Base-by-base conservation (phyloP, 2,329 filamentous ascomycete genomes). In the Laburnicola sp. region DNA sequence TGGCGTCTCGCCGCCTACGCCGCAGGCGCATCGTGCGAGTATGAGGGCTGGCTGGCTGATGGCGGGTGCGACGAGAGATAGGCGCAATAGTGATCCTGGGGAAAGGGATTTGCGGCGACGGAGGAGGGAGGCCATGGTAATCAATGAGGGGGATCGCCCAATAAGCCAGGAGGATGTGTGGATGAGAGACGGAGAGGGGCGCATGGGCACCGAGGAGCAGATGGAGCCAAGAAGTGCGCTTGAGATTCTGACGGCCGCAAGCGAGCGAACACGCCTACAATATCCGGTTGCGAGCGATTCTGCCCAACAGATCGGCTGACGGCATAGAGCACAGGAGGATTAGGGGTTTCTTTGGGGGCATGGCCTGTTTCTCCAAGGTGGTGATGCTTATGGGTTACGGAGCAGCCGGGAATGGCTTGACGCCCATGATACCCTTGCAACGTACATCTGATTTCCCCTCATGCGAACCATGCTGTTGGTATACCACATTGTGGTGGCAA, bases 61-160 rank as follows among this genome's bases (percentile, higher is more conserved):
- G 44, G 45, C 22, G 39, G 38, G 31, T 31, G 23, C 36, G 21
- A 83, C 50, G 81, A 84, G 67, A 84, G 36, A 42, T 48, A 46
- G 21, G 9, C 22, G 36, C 25, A 49, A 16, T 8, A 21, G 45
- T 26, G 51, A 78, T 52, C 77, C 74, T 5, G 85, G 85, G 66
- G 89, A 93, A 69, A 86, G 89, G 63, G 82, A 87, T 46, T 78
- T 92, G 53, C 79, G 91, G 53, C 82, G 91, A 58, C 82, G 89
- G 43, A 82, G 93, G 65, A 82, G 91, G 59, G 91, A 96, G 75
- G 91, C 91, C 3, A 92, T 97, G 83, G 91, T 97, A 21, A 77
- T 96, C 50, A 93, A 91, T 64, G 91, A 96, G 64, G 89, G 89
- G n/a, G 89, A 84, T 22, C 81, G 86, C 28, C 87, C 89, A 1